Evolutionary conservation across 2,329 filamentous ascomycete species (phyloP).

Genomic region (Sphaerostilbella broomeana): DNA sequence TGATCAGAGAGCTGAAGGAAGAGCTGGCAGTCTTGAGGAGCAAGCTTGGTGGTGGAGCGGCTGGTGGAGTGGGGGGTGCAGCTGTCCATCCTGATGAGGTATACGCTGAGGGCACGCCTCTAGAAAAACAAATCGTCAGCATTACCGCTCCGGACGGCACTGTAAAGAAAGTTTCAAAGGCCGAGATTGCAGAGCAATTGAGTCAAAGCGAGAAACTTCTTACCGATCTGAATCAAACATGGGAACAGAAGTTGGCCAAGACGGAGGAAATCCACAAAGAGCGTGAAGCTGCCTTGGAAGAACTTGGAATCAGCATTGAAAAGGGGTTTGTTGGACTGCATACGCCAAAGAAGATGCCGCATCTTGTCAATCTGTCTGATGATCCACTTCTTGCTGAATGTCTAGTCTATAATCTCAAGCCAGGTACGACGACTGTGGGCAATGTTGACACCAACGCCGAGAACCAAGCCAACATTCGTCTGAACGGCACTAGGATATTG

Average conservation of each 20-base stretch:
- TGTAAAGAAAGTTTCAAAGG: slow-evolving; percentile 94
- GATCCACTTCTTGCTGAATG: slow-evolving; percentile 91
- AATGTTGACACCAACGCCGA: slow-evolving; percentile 80
- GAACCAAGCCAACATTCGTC: slow-evolving; percentile 74
- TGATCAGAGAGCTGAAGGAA: slow-evolving; percentile 97
- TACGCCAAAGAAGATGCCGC: slow-evolving; percentile 98
- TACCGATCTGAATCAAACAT: slow-evolving; percentile 93
- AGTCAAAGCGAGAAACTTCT: slow-evolving; percentile 95
- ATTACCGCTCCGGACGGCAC: slow-evolving; percentile 81
- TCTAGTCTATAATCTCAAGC: slow-evolving; percentile 95
- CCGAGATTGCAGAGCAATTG: slow-evolving; percentile 93
- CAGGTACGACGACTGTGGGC: slow-evolving; percentile 86
- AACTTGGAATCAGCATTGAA: slow-evolving; percentile 96
- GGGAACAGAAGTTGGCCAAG: slow-evolving; percentile 93
- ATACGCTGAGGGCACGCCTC: slow-evolving; percentile 86
- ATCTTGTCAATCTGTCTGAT: slow-evolving; percentile 95
- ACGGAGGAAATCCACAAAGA: slow-evolving; percentile 98
- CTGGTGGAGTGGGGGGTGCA: slow-evolving; percentile 40
- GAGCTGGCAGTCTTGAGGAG: slow-evolving; percentile 79
- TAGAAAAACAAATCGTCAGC: slow-evolving; percentile 94
- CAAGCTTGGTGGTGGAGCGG: slow-evolving; percentile 63
- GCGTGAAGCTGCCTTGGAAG: slow-evolving; percentile 87
- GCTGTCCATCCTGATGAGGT: slow-evolving; percentile 62
- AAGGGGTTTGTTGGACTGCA: slow-evolving; percentile 94
- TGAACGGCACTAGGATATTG: slow-evolving; percentile 90